A percentile compares a stretch with the other conserved stretches of the same genome.
These are phyloP conservation scores for Ceratobasidium sp. DNA, from an alignment of 1,284 basidiomycete genomes.

Conservation along the genomic window DNA sequence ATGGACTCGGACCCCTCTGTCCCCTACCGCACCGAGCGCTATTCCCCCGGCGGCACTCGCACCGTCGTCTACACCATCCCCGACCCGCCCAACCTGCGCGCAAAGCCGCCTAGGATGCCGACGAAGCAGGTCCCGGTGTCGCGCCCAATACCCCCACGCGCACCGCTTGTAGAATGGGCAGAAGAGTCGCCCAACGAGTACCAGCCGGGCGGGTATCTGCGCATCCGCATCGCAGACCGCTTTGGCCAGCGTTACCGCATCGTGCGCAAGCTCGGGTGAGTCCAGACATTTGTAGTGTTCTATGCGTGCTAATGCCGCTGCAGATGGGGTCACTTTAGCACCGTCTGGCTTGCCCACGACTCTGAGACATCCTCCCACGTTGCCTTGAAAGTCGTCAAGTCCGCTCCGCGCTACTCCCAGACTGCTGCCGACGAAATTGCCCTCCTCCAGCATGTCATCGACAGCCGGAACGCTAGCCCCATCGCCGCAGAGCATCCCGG, in stretches of 20 bases:
- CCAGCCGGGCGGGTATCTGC: constrained; percentile 45
- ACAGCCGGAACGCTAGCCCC: constrained; percentile 61
- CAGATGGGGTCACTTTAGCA: constrained; percentile 88
- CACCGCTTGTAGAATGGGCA: constrained; percentile 4
- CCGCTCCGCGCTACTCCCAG: constrained; percentile 95
- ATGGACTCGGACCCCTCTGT: constrained; percentile 24
- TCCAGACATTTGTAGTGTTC: neutral
- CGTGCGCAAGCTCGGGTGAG: constrained; percentile 93
- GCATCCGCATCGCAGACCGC: constrained; percentile 92
- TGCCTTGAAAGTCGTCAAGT: constrained; percentile 98
- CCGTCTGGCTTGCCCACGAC: constrained; percentile 92
- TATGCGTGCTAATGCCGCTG: neutral
- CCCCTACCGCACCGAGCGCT: constrained; percentile 23
- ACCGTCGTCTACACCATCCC: constrained; percentile 33
- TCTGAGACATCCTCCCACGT: constrained; percentile 93
- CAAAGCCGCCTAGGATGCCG: constrained; percentile 5
- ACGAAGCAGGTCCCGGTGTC: neutral
- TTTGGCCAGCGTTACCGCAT: constrained; percentile 92
- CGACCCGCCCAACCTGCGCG: constrained; percentile 17
- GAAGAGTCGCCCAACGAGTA: constrained; percentile 46
- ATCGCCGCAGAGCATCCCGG: constrained; percentile 53
- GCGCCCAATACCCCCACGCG: too few relatives aligned
- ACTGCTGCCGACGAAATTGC: constrained; percentile 99
- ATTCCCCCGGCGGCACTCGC: constrained; percentile 26
- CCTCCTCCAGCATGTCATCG: constrained; percentile 92